Conservation (phyloP, 1,284 basidiomycete genomes). For the Malassezia furfur region DNA sequence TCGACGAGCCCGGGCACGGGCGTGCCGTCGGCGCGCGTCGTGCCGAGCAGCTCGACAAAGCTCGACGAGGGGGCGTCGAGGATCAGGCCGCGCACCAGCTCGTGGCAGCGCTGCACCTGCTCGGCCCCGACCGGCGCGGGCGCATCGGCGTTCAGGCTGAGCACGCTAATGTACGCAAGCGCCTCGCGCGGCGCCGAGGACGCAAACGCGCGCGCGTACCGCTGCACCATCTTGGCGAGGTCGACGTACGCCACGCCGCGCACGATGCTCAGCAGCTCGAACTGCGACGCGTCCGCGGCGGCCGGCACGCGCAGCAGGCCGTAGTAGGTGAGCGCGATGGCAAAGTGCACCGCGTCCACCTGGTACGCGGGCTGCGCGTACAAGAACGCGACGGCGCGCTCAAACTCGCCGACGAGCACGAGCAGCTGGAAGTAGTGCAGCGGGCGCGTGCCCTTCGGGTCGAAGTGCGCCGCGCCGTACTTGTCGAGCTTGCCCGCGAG, state of each 20-base stretch:
- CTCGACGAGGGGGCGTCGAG: conserved; percentile 63
- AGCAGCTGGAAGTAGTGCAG: conserved; percentile 78
- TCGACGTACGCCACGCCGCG: conserved; percentile 53
- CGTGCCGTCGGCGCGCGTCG: conserved; percentile 76
- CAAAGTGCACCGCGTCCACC: conserved; percentile 88
- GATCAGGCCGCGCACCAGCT: conserved; percentile 76
- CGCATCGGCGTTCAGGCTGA: conserved; percentile 66
- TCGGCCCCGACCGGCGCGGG: conserved; percentile 60
- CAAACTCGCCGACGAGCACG: conserved; percentile 86
- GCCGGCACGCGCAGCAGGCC: conserved; percentile 77
- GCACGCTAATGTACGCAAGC: conserved; percentile 85
- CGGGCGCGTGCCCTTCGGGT: conserved; percentile 60
- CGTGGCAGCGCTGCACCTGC: conserved; percentile 75
- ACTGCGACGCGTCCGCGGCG: conserved; percentile 65
- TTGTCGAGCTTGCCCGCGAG: conserved; percentile 68
- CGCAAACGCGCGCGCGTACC: conserved; percentile 82
- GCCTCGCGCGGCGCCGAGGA: conserved; percentile 85
- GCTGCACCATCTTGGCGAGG: conserved; percentile 76
- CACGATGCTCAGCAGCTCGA: conserved; percentile 25
- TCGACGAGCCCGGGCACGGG: conserved; percentile 80
- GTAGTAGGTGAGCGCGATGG: conserved; percentile 84
- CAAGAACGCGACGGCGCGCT: conserved; percentile 80
- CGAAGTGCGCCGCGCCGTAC: conserved; percentile 76
- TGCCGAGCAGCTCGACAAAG: conserved; percentile 77
- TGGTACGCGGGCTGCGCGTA: conserved; percentile 81